Percentiles rank a stretch among this genome's conserved stretches.
Evolutionary conservation across 257 asterid species (phyloP).

Genomic region (Hygrophila difformis): DNA sequence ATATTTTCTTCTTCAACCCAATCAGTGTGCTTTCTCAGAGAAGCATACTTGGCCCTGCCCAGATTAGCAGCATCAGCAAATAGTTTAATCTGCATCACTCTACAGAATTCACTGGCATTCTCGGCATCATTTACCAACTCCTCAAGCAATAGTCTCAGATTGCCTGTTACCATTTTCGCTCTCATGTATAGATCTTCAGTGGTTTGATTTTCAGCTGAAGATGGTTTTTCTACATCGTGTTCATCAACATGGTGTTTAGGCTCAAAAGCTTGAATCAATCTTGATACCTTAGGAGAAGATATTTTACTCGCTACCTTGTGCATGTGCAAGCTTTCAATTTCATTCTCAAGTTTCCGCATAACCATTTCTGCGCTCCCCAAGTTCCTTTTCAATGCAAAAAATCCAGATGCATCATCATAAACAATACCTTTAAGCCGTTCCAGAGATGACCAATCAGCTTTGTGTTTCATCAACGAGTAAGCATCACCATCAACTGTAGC

Average conservation of each 20-base stretch:
- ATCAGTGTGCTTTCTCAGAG: constrained; percentile 39
- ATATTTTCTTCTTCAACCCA: constrained; percentile 54
- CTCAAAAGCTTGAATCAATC: constrained; percentile 87
- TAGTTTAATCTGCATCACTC: constrained; percentile 31
- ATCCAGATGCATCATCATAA: constrained; percentile 31
- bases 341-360: constrained; percentile 62
- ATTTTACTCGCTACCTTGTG: constrained; percentile 40
- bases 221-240: constrained; percentile 34
- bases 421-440: constrained; percentile 24
- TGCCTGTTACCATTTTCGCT: constrained; percentile 30
- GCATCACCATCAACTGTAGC: constrained; percentile 28
- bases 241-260: constrained; percentile 45
- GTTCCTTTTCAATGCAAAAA: constrained; percentile 41
- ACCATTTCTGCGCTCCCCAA: constrained; percentile 43
- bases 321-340: constrained; percentile 47
- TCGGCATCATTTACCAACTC: constrained; percentile 41
- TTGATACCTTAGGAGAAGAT: constrained; percentile 62
- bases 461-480: constrained; percentile 17
- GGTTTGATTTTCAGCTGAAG: constrained; percentile 27
- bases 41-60: constrained; percentile 29
- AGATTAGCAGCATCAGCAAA: constrained; percentile 30
- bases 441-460: constrained; percentile 20
- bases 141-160: constrained; percentile 38
- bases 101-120: constrained; percentile 38
- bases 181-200: constrained; percentile 36